Base-by-base conservation (phyloP, 2,329 filamentous ascomycete genomes). In the Ophiostoma sp. region DNA sequence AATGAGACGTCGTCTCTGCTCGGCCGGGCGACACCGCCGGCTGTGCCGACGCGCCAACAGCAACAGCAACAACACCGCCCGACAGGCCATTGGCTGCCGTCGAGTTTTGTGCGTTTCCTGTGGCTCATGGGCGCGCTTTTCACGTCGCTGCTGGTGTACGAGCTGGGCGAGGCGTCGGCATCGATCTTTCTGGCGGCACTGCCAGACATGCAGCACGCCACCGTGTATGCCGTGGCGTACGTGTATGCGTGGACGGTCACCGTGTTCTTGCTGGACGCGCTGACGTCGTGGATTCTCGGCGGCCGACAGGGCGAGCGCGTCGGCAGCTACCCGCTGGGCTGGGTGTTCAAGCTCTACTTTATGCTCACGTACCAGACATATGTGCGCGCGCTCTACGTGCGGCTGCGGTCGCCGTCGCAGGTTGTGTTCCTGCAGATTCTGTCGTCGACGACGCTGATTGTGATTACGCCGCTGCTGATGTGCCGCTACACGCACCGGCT, bases 321-420 rank as follows among this genome's bases (percentile, higher is more conserved):
- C 1, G 87, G 87, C 52, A 89, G 85, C 75, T 90, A 90, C 73
- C 87, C 87, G n/a, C 76, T 90, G 69, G 87, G 86, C 72, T 90
- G 87, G 85, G 84, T 89, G 58, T 90, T 90, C 73, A 90, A 90
- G 75, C 81, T 90, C 84, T 88, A 75, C 76, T 89, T 88, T 75
- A 86, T 86, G 80, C 78, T 89, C 66, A 90, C 87, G 5, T 90
- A 90, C 76, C 87, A 90, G 77, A 89, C 87, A 4, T 90, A 89
- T 76, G 87, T 90, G 12, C 86, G 87, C 66, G 86, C 87, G 11
- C 77, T 90, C 69, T 90, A 90, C 75, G 87, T 87, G 14, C 86
- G 87, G 18, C 83, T 90, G 14, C 86, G 87, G 71, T 87, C 85
- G 5, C 87, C 87, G 0, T 77, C 80, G 52, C 87, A 89, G 76